phyloP scores from a whole-genome alignment of 2,329 filamentous ascomycete species.

The Cladosporium sp. region DNA sequence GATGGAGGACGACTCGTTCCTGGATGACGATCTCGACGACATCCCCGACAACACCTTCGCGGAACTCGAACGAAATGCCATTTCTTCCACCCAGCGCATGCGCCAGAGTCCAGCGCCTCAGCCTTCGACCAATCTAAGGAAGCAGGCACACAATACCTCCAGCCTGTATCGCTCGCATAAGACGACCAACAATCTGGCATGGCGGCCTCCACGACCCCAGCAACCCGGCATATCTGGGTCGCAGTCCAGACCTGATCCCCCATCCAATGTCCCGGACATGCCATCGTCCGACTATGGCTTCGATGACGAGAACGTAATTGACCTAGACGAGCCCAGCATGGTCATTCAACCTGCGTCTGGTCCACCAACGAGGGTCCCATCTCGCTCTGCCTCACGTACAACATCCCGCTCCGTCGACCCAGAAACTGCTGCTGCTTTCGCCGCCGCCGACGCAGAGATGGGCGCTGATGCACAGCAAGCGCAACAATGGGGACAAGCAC shows the following conservation, averaged over 20 bases:
- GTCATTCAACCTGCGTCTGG: constrained; percentile 24
- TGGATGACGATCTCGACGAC: constrained; percentile 43
- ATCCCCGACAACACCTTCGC: constrained; percentile 43
- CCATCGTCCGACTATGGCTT: constrained; percentile 42
- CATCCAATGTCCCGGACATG: constrained; percentile 15
- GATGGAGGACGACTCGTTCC: constrained; percentile 42
- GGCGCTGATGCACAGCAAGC: constrained; percentile 14
- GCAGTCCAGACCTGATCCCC: neutral
- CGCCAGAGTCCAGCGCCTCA: constrained; percentile 1
- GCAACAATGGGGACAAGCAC: constrained; percentile 22
- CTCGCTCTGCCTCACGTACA: constrained; percentile 1
- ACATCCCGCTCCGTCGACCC: constrained; percentile 18
- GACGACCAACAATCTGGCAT: constrained; percentile 22
- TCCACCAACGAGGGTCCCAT: neutral
- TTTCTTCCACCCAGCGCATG: constrained; percentile 38
- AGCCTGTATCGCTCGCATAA: constrained; percentile 18
- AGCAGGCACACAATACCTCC: constrained; percentile 21
- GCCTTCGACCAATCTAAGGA: constrained; percentile 5
- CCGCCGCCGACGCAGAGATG: constrained; percentile 31
- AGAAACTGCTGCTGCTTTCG: constrained; percentile 29
- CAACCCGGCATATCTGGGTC: constrained; percentile 5
- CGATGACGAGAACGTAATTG: constrained; percentile 43
- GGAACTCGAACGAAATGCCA: constrained; percentile 42
- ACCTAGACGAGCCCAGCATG: constrained; percentile 39
- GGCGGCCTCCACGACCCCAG: constrained; percentile 26